Base-by-base conservation (phyloP, 257 asterid species). In the Ophiorrhiza pumila region DNA sequence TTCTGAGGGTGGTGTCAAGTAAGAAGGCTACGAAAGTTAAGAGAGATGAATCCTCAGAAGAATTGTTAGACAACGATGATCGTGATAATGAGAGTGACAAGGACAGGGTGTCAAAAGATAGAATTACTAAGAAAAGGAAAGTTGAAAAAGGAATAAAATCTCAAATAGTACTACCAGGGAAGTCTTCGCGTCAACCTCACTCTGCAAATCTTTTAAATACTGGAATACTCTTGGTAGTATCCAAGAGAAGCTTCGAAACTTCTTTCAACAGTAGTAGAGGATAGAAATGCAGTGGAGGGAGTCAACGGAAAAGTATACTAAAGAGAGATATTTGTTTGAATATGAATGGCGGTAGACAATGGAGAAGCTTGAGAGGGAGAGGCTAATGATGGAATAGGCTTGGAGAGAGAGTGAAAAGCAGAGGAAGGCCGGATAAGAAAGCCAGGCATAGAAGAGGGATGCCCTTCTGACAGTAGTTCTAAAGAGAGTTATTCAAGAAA, bases 361-460 rank as follows among this genome's bases (percentile, higher is more conserved):
- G 93, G 90, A 82, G 85, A 85, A 72, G 9, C 95, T 88, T 1
- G 93, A 87, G 76, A 75, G 82, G 77, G 96, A 92, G 79, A 85
- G 83, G 81, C 45, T 87, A 39, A 76, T 76, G 81, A 82, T 80
- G 69, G 96, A 90, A 46, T 82, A 80, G 74, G 86, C 88, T 69
- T 84, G 91, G 91, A 77, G 89, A 45, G 90, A 88, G 82, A 79
- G 79, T 66, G 96, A 88, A 35, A 93, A 85, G 59, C 88, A 82
- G 72, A 74, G 93, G 73, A 76, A 78, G 57, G 32, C 47, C 47
- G 85, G 88, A 80, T 92, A 87, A 73, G 96, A 90, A 85, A 84
- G 72, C 25, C 89, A 92, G 31, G 91, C 97, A 0, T 90, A 87
- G 84, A 86, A 77, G 80, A 86, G 91, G 83, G 97, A 92, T 59